Conservation (phyloP, 352 stramenopile species). For the Thalassiosira mediterranea region DNA sequence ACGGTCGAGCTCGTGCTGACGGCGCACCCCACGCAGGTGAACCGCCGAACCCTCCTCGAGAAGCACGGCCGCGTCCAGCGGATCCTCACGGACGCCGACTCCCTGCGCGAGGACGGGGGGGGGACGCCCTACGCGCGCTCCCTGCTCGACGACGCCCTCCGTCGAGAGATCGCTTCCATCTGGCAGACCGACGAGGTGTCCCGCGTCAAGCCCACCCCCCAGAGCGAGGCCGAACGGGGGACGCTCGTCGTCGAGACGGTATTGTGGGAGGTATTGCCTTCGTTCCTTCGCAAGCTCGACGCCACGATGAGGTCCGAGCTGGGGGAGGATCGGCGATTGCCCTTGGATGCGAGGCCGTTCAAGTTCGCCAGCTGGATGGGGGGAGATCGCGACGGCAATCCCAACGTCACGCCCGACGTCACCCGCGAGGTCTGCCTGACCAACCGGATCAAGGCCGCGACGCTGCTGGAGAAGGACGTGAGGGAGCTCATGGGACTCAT, state of each 20-base stretch:
- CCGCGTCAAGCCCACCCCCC: conserved; percentile 85
- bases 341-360: conserved; percentile 79
- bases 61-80: conserved; percentile 81
- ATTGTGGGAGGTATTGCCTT: conserved; percentile 86
- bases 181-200: conserved; percentile 85
- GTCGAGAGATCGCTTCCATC: conserved; percentile 76
- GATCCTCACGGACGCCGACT: conserved; percentile 64
- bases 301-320: conserved; percentile 67
- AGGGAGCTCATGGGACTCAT: conserved; percentile 50
- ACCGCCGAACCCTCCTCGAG: conserved; percentile 86
- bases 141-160: conserved; percentile 65
- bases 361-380: conserved; percentile 88
- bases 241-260: conserved; percentile 87
- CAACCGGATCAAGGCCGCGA: conserved; percentile 77
- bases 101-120: conserved; percentile 19
- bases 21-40: conserved; percentile 89
- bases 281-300: conserved; percentile 87
- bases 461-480: conserved; percentile 74
- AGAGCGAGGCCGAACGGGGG: conserved; percentile 85
- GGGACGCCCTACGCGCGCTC: conserved; percentile 53
- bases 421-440: conserved; percentile 82
- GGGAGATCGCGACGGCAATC: conserved; percentile 87
- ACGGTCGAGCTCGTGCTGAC: conserved; percentile 88
- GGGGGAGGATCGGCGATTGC: conserved; percentile 69
- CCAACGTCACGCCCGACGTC: conserved; percentile 86